These are phyloP conservation scores for Carpinus viminea DNA, from an alignment of 306 rosid species.

Conservation along the genomic window DNA sequence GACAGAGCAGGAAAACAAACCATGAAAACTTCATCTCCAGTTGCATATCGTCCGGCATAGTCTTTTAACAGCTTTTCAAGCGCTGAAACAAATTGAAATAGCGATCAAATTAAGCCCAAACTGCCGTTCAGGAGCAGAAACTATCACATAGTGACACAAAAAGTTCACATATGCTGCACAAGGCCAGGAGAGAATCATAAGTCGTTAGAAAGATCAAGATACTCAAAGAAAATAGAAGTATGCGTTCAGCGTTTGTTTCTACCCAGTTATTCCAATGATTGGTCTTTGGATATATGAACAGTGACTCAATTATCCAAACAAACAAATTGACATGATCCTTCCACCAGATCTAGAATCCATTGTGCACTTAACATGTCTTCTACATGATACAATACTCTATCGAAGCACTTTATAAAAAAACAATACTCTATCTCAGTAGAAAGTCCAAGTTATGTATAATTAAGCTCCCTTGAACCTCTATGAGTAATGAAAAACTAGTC, in stretches of 20 bases:
- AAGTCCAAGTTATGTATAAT: neutral
- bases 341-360: neutral
- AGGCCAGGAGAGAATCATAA: neutral
- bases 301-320: neutral
- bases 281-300: neutral
- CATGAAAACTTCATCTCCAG: slow-evolving; percentile 57
- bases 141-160: neutral
- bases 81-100: slow-evolving; percentile 41
- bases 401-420: too few relatives aligned
- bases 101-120: slow-evolving; percentile 4
- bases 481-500: neutral
- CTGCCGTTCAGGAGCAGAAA: neutral
- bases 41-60: slow-evolving; percentile 55
- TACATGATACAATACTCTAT: too few relatives aligned
- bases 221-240: neutral
- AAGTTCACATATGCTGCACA: neutral
- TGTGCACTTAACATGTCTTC: neutral
- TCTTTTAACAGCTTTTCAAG: slow-evolving; percentile 49
- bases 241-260: neutral
- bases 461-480: neutral
- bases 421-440: too few relatives aligned
- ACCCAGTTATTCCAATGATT: neutral
- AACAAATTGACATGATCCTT: neutral
- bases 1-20: slow-evolving; percentile 27
- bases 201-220: neutral